phyloP scores from a whole-genome alignment of 768 basidiomycete genomes.

The Phlegmacium glaucopus region DNA sequence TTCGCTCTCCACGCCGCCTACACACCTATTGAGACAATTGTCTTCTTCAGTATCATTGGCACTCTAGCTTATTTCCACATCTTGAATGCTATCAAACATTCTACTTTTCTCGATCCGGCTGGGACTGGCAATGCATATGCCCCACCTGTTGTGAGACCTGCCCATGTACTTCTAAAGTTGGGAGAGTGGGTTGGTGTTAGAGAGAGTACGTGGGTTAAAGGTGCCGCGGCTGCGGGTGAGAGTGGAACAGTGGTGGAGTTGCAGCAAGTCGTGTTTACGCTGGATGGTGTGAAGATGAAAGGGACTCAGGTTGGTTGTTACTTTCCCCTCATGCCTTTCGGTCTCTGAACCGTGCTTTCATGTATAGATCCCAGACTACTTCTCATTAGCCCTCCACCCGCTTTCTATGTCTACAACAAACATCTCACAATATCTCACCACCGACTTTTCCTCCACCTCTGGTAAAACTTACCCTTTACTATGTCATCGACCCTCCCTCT shows the following conservation, averaged over 20 bases:
- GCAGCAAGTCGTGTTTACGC: conserved; percentile 68
- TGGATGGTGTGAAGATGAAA: conserved; percentile 20
- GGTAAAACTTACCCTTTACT: conserved; percentile 47
- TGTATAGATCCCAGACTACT: conserved; percentile 19
- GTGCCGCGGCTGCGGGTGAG: conserved; percentile 24
- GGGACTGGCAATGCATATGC: conserved; percentile 12
- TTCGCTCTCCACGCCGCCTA: conserved; percentile 71
- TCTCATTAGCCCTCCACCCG: conserved; percentile 39
- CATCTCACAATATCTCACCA: conserved; percentile 46
- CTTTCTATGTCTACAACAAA: conserved; percentile 43
- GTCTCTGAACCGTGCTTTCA: conserved; percentile 1
- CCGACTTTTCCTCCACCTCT: conserved; percentile 34
- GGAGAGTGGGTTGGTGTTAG: conserved; percentile 63
- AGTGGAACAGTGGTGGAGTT: conserved; percentile 50
- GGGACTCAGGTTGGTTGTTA: conserved; percentile 31
- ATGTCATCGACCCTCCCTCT: conserved; percentile 40
- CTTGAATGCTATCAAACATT: conserved; percentile 86
- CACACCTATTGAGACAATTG: conserved; percentile 86
- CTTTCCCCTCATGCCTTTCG: not conserved
- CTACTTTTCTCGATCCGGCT: conserved; percentile 67
- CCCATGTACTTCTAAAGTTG: conserved; percentile 50
- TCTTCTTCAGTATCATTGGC: conserved; percentile 82
- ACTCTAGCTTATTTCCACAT: conserved; percentile 96
- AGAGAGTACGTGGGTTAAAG: conserved; percentile 45
- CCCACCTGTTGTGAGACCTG: conserved; percentile 46